phyloP scores from a whole-genome alignment of 2,329 filamentous ascomycete species.

The Aureobasidium musti region DNA sequence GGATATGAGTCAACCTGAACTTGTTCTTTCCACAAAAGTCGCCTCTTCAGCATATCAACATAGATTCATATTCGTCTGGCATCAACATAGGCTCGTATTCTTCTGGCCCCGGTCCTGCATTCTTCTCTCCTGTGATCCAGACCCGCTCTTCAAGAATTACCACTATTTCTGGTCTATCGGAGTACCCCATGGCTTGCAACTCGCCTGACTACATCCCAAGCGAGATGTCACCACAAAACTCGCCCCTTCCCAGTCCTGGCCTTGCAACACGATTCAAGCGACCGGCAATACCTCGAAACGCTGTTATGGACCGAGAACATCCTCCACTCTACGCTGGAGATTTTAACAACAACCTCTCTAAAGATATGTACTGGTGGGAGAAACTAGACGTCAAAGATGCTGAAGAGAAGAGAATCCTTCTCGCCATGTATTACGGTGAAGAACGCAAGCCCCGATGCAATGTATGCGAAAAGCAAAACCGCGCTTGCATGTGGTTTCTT shows the following conservation, averaged over 20 bases:
- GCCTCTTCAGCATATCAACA: not conserved
- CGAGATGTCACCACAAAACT: not conserved
- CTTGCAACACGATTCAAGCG: not conserved
- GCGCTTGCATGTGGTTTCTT: slow-evolving; percentile 19
- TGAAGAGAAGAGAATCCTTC: not conserved
- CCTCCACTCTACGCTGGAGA: slow-evolving; percentile 8
- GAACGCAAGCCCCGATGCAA: slow-evolving; percentile 6
- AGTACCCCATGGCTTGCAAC: not conserved
- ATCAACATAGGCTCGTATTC: not conserved
- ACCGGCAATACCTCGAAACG: not conserved
- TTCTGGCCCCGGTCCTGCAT: too few relatives aligned
- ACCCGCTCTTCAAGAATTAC: not conserved
- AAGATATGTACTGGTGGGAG: slow-evolving; percentile 20
- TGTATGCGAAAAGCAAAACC: slow-evolving; percentile 6
- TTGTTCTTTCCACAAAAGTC: not conserved
- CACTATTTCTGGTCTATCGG: not conserved
- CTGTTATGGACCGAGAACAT: not conserved
- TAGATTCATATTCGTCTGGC: not conserved
- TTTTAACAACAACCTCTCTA: slow-evolving; percentile 5
- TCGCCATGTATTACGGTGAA: slow-evolving; percentile 10
- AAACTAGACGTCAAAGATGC: not conserved
- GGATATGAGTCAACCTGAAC: not conserved
- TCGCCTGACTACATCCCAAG: slow-evolving; percentile 3
- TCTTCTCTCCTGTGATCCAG: not conserved
- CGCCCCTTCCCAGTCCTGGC: not conserved